Percentiles rank a stretch among this genome's conserved stretches.
phyloP scores from a whole-genome alignment of 225 moss, liverwort and hornwort species.

The Neckera pumila region DNA sequence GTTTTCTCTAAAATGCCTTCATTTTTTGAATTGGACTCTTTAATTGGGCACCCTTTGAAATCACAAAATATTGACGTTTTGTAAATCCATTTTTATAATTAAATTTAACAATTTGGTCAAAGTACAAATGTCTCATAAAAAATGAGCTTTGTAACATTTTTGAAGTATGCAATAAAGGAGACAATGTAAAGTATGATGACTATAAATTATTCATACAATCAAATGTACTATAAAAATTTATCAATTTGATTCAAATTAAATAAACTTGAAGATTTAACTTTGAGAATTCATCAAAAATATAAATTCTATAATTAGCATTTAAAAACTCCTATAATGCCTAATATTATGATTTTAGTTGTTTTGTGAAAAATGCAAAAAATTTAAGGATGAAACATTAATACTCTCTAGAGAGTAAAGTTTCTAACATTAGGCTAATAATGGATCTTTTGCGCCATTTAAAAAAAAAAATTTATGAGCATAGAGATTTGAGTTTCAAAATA shows the following conservation, averaged over 20 bases:
- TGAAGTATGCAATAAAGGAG: neutral
- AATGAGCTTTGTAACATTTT: accelerated
- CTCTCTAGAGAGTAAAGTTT: neutral
- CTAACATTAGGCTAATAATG: neutral
- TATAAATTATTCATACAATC: too few relatives aligned
- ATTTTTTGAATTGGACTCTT: neutral
- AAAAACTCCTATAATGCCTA: accelerated
- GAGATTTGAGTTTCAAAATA: neutral
- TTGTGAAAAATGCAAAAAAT: neutral
- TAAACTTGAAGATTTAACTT: neutral
- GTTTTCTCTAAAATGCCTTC: accelerated
- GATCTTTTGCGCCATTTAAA: accelerated
- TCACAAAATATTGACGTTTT: neutral
- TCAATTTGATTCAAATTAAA: neutral
- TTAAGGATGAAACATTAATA: neutral
- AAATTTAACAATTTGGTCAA: neutral
- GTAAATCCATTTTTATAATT: too few relatives aligned
- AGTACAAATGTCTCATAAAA: neutral
- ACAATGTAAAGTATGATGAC: accelerated
- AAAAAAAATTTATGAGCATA: too few relatives aligned
- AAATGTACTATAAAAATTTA: neutral
- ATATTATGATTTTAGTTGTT: neutral
- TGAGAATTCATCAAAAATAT: neutral
- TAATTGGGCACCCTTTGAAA: neutral
- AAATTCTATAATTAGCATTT: neutral